Percentiles rank a stretch among this genome's conserved stretches.
These are phyloP conservation scores for Cladosporium cucumerinum DNA, from an alignment of 2,329 filamentous ascomycete species.

Conservation along the genomic window DNA sequence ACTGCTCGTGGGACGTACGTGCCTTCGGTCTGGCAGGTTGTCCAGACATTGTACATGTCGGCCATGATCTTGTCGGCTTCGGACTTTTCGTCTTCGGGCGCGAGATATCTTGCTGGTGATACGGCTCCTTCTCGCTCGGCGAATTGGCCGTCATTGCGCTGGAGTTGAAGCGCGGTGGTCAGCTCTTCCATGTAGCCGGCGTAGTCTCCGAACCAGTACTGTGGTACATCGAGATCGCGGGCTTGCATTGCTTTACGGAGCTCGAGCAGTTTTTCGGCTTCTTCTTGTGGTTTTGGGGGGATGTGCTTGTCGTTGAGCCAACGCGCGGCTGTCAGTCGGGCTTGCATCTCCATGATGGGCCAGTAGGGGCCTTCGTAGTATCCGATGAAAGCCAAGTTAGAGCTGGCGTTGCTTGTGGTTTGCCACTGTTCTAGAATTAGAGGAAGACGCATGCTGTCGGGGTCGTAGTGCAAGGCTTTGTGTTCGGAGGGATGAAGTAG, in stretches of 20 bases:
- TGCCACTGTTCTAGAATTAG: constrained; percentile 59
- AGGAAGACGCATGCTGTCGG: constrained; percentile 55
- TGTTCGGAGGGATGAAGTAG: constrained; percentile 61
- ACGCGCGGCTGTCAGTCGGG: constrained; percentile 60
- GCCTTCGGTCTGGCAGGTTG: constrained; percentile 24
- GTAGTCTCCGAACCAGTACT: constrained; percentile 85
- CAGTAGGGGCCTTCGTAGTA: constrained; percentile 84
- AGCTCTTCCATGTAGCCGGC: constrained; percentile 71
- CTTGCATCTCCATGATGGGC: constrained; percentile 85
- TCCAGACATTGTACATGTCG: constrained; percentile 42
- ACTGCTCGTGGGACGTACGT: constrained; percentile 29
- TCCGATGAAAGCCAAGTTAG: constrained; percentile 72
- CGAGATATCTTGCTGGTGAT: constrained; percentile 36
- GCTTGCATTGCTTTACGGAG: constrained; percentile 46
- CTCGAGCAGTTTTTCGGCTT: constrained; percentile 47
- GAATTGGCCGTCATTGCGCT: constrained; percentile 39
- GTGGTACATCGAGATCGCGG: constrained; percentile 52
- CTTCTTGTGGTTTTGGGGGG: constrained; percentile 27
- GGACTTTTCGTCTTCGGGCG: constrained; percentile 29
- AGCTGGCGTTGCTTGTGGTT: constrained; percentile 46
- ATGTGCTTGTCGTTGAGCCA: constrained; percentile 51
- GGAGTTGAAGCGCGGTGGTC: constrained; percentile 55
- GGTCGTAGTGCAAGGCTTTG: constrained; percentile 55
- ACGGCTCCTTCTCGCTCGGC: constrained; percentile 49
- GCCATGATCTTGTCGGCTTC: constrained; percentile 46